Conservation (phyloP, 2,329 filamentous ascomycete genomes). For the Juglanconis sp. region DNA sequence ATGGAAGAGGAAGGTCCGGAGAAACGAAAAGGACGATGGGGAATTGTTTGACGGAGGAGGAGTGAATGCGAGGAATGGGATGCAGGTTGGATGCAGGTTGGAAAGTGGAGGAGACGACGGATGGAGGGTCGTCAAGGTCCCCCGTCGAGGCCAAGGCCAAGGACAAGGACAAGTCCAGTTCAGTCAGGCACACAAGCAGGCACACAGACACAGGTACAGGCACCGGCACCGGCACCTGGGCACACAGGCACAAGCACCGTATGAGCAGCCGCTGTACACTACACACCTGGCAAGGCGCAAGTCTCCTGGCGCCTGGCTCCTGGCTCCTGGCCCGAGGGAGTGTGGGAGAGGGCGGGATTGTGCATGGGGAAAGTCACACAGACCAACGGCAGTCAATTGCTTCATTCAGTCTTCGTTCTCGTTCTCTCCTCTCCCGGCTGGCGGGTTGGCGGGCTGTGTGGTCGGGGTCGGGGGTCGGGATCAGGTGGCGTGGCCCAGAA, state of each 20-base stretch:
- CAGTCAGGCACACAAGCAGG: slow-evolving; percentile 1
- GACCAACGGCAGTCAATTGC: background rate
- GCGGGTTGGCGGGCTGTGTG: background rate
- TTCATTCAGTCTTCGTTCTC: background rate
- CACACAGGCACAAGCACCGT: background rate
- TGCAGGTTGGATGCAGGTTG: too few relatives aligned
- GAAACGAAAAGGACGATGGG: too few relatives aligned
- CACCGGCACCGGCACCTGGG: background rate
- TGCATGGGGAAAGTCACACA: background rate
- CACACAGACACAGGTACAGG: background rate
- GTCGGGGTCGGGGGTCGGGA: background rate
- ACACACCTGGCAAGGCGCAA: too few relatives aligned
- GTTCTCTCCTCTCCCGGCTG: background rate
- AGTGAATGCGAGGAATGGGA: too few relatives aligned
- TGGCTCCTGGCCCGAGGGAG: too few relatives aligned
- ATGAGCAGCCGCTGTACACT: background rate
- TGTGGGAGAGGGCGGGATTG: too few relatives aligned
- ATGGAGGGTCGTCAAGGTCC: background rate
- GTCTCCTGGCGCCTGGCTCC: too few relatives aligned
- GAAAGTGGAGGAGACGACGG: too few relatives aligned
- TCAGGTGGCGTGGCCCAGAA: slow-evolving; percentile 6
- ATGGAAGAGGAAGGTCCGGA: background rate
- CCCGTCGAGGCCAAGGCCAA: background rate
- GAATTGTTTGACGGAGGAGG: too few relatives aligned
- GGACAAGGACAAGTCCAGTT: background rate